phyloP scores from a whole-genome alignment of 108 stramenopile species.

The Fragilaria radians region DNA sequence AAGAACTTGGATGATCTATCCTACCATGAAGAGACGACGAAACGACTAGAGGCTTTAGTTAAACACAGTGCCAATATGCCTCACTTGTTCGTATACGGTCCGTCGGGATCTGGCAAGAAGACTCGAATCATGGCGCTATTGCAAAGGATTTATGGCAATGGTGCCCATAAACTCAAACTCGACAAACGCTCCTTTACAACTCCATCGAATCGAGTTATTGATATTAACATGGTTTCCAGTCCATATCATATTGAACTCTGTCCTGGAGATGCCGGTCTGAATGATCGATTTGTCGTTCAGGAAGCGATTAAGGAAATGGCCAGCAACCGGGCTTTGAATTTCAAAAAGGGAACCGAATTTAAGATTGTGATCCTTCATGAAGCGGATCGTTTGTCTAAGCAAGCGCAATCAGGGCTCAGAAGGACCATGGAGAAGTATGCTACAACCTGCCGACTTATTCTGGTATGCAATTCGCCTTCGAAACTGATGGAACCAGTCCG shows the following conservation, averaged over 20 bases:
- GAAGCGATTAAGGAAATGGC: constrained; percentile 99
- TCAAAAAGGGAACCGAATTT: constrained; percentile 49
- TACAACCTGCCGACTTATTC: constrained; percentile 85
- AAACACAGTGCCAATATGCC: constrained; percentile 66
- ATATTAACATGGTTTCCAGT: constrained; percentile 91
- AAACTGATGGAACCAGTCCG: constrained; percentile 96
- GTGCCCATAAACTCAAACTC: constrained; percentile 73
- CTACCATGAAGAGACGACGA: constrained; percentile 77
- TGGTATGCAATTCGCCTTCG: constrained; percentile 82
- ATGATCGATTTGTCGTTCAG: too few species aligned
- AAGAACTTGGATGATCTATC: constrained; percentile 72
- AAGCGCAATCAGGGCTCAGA: constrained; percentile 92
- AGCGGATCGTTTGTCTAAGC: constrained; percentile 87
- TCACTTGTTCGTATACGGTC: constrained; percentile 97
- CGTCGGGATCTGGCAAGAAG: constrained; percentile 95
- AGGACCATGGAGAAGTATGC: constrained; percentile 99
- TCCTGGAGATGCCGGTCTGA: constrained; percentile 92
- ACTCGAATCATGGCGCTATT: constrained; percentile 92
- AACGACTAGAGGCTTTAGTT: constrained; percentile 59
- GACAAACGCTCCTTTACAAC: constrained; percentile 79
- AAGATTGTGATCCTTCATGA: constrained; percentile 93
- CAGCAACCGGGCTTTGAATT: constrained; percentile 54
- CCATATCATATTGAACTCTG: constrained; percentile 96
- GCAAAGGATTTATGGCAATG: constrained; percentile 84
- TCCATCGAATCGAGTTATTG: constrained; percentile 80